Conservation (phyloP, 2,329 filamentous ascomycete genomes). For the Elsinoe batatas region DNA sequence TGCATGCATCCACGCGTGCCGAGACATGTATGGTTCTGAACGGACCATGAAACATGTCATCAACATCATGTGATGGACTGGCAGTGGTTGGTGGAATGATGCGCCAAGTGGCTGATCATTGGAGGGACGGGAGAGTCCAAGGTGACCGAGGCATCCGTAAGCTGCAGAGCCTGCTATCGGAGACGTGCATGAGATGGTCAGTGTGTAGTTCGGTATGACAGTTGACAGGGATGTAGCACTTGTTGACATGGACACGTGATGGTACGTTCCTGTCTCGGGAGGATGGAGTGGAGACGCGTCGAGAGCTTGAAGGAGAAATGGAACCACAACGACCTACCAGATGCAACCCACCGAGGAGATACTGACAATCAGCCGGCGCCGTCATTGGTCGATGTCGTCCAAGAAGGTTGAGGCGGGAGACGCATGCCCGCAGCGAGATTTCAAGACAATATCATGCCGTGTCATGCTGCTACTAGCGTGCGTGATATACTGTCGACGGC, state of each 20-base stretch:
- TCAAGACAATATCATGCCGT: background rate
- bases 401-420: background rate
- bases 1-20: background rate
- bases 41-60: background rate
- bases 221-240: background rate
- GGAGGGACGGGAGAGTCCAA: background rate
- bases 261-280: background rate
- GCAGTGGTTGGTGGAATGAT: background rate
- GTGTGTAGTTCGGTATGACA: background rate
- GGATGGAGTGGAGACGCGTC: conserved; percentile 3
- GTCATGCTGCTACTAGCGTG: background rate
- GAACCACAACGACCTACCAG: background rate
- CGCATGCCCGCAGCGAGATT: no score
- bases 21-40: background rate
- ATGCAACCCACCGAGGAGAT: background rate
- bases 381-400: background rate
- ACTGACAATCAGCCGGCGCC: no score
- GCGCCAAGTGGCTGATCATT: background rate
- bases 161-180: background rate
- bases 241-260: background rate
- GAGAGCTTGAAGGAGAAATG: background rate
- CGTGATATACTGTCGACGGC: background rate
- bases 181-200: background rate
- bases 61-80: background rate
- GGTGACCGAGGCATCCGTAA: background rate